Base-by-base conservation (phyloP, 768 basidiomycete genomes). In the Mycena indigotica region DNA sequence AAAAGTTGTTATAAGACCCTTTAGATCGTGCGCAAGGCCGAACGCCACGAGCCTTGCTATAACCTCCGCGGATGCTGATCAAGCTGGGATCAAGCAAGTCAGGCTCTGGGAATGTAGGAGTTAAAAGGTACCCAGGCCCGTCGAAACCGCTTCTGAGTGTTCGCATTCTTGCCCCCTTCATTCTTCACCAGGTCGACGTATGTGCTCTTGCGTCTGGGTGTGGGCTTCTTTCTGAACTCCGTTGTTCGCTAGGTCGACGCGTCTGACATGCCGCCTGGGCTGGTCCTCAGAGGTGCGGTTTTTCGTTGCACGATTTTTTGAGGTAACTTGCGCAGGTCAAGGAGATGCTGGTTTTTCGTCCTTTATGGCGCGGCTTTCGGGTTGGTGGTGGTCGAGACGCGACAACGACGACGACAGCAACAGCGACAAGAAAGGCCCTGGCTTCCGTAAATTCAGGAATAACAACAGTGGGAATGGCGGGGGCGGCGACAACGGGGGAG, bases 191-290 rank as follows among this genome's bases (percentile, higher is more conserved):
- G 60, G 56, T 58, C 56, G 56, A 61, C 60, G 60, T 17, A 17
- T 35, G 10, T 17, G 17, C 51, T 50, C 57, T 62, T 52, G 53
- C 60, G 53, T 53, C 61, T 55, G 56, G 61, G 53, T n/a, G n/a
- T n/a, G n/a, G n/a, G n/a, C n/a, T n/a, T n/a, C n/a, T n/a, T n/a
- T n/a, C n/a, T n/a, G n/a, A n/a, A n/a, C n/a, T n/a, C 35, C 35
- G 12, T 38, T n/a, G 12, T 12, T 44, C 41, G 41, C 44, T 17
- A 46, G 60, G 56, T 58, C 56, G 56, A 61, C 60, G 60, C 32
- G 32, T 35, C 32, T 17, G 17, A 55, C 53, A 62, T 62, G 56
- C 56, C 60, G 53, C 56, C 61, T 55, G 56, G 61, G 53, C 61
- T 52, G 56, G 56, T 58, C 58, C 52, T 53, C 56, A 55, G 53